Conservation (phyloP, 106 monocot genomes). For the Phalaenopsis equestris region DNA sequence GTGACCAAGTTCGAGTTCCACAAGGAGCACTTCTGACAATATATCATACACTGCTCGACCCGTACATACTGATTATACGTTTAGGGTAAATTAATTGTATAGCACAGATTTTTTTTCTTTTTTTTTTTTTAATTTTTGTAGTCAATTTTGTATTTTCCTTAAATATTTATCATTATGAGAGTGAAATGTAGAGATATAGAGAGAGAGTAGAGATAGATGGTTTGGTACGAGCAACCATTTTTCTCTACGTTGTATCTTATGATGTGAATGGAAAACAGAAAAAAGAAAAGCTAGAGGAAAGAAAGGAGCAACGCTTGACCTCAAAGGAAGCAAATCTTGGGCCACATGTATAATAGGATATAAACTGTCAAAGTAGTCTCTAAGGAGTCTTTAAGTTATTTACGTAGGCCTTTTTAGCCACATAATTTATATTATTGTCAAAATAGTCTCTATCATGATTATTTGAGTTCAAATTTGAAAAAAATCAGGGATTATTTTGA, state of each 20-base stretch:
- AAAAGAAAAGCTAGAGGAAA: neutral
- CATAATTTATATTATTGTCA: too few species aligned
- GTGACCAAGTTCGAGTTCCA: slow-evolving; percentile 76
- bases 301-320: neutral
- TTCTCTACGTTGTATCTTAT: neutral
- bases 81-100: slow-evolving; percentile 8
- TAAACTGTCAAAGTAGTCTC: too few species aligned
- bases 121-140: neutral
- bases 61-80: slow-evolving; percentile 7
- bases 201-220: neutral
- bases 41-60: neutral
- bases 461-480: too few species aligned
- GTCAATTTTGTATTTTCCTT: slow-evolving; percentile 11
- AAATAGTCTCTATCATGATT: too few species aligned
- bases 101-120: neutral
- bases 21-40: slow-evolving; percentile 73
- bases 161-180: neutral
- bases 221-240: neutral
- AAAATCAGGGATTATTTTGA: too few species aligned
- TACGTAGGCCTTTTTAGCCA: too few species aligned
- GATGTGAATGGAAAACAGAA: neutral
- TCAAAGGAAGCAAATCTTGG: too few species aligned
- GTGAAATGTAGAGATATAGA: neutral
- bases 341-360: too few species aligned
- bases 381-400: too few species aligned